These are phyloP conservation scores for Solanum hybrid DNA, from an alignment of 305 asterid genomes.

Conservation along the genomic window DNA sequence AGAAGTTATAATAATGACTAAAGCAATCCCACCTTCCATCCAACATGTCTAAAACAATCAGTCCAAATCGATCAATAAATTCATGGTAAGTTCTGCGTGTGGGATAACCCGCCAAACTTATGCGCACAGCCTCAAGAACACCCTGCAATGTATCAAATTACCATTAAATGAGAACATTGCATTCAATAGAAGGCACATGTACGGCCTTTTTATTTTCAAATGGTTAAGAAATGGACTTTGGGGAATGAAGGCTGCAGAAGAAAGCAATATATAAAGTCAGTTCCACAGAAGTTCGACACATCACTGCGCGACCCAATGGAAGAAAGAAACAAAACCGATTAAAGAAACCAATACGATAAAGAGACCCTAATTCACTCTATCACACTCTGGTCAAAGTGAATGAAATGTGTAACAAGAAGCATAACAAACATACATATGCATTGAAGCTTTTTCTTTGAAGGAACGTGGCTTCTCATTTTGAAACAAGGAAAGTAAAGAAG, in stretches of 20 bases:
- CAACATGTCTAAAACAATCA: conserved; percentile 67
- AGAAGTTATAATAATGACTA: conserved; percentile 1
- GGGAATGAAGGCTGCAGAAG: neutral
- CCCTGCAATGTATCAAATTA: conserved; percentile 51
- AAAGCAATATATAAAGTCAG: neutral
- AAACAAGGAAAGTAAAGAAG: neutral
- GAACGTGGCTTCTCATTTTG: neutral
- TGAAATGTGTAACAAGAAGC: neutral
- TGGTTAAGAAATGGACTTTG: neutral
- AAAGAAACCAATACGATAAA: neutral
- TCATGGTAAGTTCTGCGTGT: conserved; percentile 91
- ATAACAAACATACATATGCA: neutral
- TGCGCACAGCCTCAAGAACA: conserved; percentile 97
- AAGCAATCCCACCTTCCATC: conserved; percentile 56
- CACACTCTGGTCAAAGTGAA: neutral
- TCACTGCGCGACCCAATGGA: neutral
- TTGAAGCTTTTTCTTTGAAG: neutral
- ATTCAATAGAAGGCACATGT: neutral
- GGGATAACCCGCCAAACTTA: conserved; percentile 99
- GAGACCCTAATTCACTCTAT: neutral
- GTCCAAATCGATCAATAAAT: conserved; percentile 91
- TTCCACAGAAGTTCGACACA: neutral
- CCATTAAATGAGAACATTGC: neutral
- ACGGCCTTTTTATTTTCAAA: neutral
- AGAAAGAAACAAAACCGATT: neutral